Evolutionary conservation across 2,329 filamentous ascomycete genomes (phyloP), one percentile per base, ranked within the genome.

Genomic region (Colletotrichum lindemuthianum): DNA sequence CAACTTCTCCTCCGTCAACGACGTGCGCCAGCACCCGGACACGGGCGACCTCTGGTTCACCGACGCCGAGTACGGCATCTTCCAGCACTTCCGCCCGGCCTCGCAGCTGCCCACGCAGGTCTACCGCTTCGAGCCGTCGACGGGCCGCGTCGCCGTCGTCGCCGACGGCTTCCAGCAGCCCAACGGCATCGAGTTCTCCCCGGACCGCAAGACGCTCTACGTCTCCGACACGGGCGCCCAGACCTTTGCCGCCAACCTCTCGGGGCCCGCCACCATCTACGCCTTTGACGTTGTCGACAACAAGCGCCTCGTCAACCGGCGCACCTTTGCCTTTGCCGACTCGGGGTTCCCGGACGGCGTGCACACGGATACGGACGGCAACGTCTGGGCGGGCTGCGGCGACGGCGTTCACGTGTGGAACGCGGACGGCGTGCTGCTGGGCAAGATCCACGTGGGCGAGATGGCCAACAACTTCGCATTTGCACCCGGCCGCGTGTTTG

Each of bases 401-500:
- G 82, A 84, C 63, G 83, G 82, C 9, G 72, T 85, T 10, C 79
- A 80, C 50, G 74, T 85, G 1, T 85, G 81, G 81, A 81, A 79
- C 13, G 67, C 78, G 0, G 75, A 76, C 0, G 83, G 82, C 2
- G 74, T 76, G 4, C 70, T 85, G 1, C 74, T 86, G 9, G 83
- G 82, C 8, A 78, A 78, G 51, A 79, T 83, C 5, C 43, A 79
- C 1, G 70, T 81, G 0, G 73, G 75, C 0, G 81, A 79, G 0
- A 79, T 78, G 0, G 74, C 77, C 3, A 77, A 81, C 0, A 83
- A 84, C 65, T 84, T 84, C 60, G 81, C 78, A 33, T 84, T 84
- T 58, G 81, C 81, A 0, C 73, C 69, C 10, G 69, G 77, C 12
- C 75, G 78, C 66, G 68, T 84, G 39, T 82, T 83, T 45, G 70